A percentile compares a stretch with the other conserved stretches of the same genome.
Evolutionary conservation across 2,329 filamentous ascomycete species (phyloP).

Genomic region (Stachybotrys chlorohalonatus): DNA sequence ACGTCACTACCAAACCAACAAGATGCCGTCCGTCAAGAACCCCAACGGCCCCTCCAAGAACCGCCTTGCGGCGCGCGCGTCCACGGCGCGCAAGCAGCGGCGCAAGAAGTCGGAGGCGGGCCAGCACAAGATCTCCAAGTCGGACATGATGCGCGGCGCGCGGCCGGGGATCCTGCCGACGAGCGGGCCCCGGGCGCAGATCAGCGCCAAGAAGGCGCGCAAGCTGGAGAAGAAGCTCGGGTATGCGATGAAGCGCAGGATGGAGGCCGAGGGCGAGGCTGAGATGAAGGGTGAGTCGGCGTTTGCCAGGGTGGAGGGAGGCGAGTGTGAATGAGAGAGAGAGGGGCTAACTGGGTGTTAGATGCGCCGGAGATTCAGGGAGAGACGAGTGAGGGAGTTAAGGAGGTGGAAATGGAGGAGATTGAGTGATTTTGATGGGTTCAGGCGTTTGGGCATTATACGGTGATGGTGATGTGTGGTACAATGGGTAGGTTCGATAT

Average conservation of each 20-base stretch:
- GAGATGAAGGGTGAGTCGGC: slow-evolving; percentile 35
- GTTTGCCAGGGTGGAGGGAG: slow-evolving; percentile 10
- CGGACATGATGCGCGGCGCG: slow-evolving; percentile 39
- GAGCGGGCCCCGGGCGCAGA: slow-evolving; percentile 40
- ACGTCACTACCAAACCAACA: slow-evolving; percentile 1
- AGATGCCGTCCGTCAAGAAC: slow-evolving; percentile 49
- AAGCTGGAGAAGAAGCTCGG: slow-evolving; percentile 47
- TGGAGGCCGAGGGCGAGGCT: slow-evolving; percentile 38
- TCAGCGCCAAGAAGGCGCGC: slow-evolving; percentile 46
- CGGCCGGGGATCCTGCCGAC: slow-evolving; percentile 43
- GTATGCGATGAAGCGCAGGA: slow-evolving; percentile 43
- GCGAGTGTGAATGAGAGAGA: slow-evolving; percentile 1
- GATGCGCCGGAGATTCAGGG: slow-evolving; percentile 2
- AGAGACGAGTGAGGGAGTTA: background rate
- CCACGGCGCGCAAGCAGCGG: slow-evolving; percentile 32
- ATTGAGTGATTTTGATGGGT: slow-evolving; percentile 7
- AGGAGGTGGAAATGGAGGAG: slow-evolving; percentile 10
- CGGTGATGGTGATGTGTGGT: background rate
- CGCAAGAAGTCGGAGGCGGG: slow-evolving; percentile 30
- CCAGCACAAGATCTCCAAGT: slow-evolving; percentile 29
- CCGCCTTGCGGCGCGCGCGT: slow-evolving; percentile 36
- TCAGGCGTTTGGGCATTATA: background rate
- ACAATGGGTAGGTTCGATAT: background rate
- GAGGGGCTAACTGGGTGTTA: slow-evolving; percentile 1
- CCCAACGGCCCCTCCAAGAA: slow-evolving; percentile 48